These are phyloP conservation scores for Acanthamoeba royreba DNA, from an alignment of 208 protist species.

Conservation along the genomic window DNA sequence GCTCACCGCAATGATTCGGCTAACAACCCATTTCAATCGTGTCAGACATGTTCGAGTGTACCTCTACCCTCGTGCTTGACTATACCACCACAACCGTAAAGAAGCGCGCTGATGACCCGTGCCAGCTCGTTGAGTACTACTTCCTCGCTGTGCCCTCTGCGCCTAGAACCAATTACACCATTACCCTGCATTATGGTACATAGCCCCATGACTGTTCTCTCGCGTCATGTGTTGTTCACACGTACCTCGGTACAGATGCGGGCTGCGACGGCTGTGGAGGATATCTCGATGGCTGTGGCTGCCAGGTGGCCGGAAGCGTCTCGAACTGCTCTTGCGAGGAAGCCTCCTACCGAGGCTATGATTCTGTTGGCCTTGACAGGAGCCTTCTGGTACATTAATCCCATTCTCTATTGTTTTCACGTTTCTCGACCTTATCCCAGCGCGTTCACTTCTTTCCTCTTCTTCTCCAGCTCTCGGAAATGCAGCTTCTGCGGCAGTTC, in stretches of 20 bases:
- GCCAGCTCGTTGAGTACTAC: neutral
- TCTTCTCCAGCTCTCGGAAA: neutral
- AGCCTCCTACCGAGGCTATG: neutral
- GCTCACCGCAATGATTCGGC: no score
- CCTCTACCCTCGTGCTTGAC: neutral
- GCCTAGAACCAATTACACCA: neutral
- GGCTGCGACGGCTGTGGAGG: neutral
- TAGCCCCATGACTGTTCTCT: neutral
- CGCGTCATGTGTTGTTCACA: neutral
- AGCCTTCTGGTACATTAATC: neutral
- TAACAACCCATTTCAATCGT: neutral
- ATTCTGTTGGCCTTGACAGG: neutral
- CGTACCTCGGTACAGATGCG: neutral
- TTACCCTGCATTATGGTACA: neutral
- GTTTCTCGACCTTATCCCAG: no score
- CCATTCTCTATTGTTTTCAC: no score
- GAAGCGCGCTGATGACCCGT: neutral
- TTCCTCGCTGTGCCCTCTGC: neutral
- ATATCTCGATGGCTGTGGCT: neutral
- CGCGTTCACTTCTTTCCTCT: no score
- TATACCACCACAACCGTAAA: neutral
- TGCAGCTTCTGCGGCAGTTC: neutral
- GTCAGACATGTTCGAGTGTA: neutral
- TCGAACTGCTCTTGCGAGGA: neutral
- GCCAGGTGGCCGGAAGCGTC: neutral